Conservation (phyloP, 768 basidiomycete species). For the Termitomyces sp. region DNA sequence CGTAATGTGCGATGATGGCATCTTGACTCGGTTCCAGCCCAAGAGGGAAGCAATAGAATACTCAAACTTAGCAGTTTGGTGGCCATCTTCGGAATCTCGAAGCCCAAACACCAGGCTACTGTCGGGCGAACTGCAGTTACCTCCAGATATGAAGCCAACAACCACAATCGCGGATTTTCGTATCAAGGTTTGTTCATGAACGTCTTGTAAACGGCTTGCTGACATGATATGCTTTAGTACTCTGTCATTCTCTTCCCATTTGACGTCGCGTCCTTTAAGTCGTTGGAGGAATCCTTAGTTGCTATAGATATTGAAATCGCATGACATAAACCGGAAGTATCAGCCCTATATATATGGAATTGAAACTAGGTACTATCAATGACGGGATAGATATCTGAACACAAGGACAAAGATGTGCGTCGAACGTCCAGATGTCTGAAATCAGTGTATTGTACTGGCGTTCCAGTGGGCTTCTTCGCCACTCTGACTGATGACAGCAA, state of each 20-base stretch:
- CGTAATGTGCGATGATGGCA: slow-evolving; percentile 16
- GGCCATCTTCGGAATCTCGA: slow-evolving; percentile 19
- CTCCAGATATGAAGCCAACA: slow-evolving; percentile 29
- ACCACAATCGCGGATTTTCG: slow-evolving; percentile 32
- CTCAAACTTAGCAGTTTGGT: slow-evolving; percentile 28
- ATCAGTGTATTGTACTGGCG: not conserved
- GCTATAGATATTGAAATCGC: slow-evolving; percentile 28
- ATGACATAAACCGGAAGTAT: slow-evolving; percentile 19
- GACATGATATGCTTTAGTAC: slow-evolving; percentile 23
- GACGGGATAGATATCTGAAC: not conserved
- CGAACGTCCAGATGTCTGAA: not conserved
- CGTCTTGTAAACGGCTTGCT: not conserved
- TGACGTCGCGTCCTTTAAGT: slow-evolving; percentile 24
- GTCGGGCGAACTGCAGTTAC: slow-evolving; percentile 34
- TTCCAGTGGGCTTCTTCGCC: not conserved
- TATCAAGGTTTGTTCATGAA: slow-evolving; percentile 25
- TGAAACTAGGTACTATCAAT: not conserved
- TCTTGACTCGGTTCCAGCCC: not conserved
- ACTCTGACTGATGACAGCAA: not conserved
- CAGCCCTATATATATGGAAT: not conserved
- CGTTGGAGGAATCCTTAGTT: slow-evolving; percentile 20
- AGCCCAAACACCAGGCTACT: slow-evolving; percentile 16
- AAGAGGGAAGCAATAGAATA: slow-evolving; percentile 24
- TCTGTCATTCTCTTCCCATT: slow-evolving; percentile 33
- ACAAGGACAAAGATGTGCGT: not conserved